These are phyloP conservation scores for Ustulina deusta DNA, from an alignment of 2,329 filamentous ascomycete genomes.

Conservation along the genomic window DNA sequence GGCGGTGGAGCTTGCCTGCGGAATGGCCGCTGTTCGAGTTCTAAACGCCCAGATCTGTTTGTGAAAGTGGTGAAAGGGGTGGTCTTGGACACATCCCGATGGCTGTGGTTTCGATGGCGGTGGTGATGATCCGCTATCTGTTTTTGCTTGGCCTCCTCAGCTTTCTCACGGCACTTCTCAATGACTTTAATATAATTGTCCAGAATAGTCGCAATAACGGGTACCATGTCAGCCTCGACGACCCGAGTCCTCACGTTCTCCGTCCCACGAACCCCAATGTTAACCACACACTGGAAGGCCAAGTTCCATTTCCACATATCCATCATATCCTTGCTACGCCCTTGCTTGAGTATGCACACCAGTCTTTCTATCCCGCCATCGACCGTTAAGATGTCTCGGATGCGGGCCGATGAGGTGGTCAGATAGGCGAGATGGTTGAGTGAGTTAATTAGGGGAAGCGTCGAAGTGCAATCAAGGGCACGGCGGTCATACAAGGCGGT, in stretches of 20 bases:
- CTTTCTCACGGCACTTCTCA: conserved; percentile 88
- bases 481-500: conserved; percentile 97
- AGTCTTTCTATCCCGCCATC: conserved; percentile 97
- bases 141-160: conserved; percentile 83
- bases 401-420: conserved; percentile 96
- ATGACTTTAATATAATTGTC: conserved; percentile 98
- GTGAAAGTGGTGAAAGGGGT: conserved; percentile 68
- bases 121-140: conserved; percentile 66
- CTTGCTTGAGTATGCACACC: conserved; percentile 97
- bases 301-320: conserved; percentile 99
- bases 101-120: conserved; percentile 63
- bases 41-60: conserved; percentile 64
- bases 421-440: conserved; percentile 98
- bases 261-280: conserved; percentile 95
- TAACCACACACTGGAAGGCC: conserved; percentile 98
- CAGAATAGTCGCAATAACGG: conserved; percentile 96
- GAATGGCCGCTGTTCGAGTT: conserved; percentile 70
- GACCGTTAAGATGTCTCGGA: conserved; percentile 96
- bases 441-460: conserved; percentile 96
- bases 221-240: conserved; percentile 98
- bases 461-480: conserved; percentile 97
- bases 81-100: conserved; percentile 61
- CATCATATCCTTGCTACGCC: conserved; percentile 97
- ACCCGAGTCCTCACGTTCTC: conserved; percentile 94
- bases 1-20: conserved; percentile 86